Percentiles rank a stretch among this genome's conserved stretches.
phyloP scores from a whole-genome alignment of 1,139 yeast species.

The Geotrichum carabidarum region DNA sequence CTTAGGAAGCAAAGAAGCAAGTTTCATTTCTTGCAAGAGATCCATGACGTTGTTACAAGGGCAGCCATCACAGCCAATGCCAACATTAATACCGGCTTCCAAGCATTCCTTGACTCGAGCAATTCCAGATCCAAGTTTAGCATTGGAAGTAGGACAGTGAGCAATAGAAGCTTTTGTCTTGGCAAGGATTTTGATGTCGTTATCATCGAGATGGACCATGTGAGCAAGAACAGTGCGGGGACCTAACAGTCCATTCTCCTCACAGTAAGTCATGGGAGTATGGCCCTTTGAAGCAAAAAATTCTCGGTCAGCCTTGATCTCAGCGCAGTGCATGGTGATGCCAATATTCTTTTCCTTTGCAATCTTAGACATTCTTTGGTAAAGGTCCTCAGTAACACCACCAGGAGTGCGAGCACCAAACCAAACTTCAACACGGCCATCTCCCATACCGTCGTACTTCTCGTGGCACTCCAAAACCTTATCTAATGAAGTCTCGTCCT shows the following conservation, averaged over 20 bases:
- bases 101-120: constrained; percentile 31
- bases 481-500: constrained; percentile 29
- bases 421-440: constrained; percentile 32
- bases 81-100: constrained; percentile 30
- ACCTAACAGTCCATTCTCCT: constrained; percentile 28
- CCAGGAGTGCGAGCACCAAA: constrained; percentile 28
- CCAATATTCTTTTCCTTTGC: constrained; percentile 29
- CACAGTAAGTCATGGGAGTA: constrained; percentile 29
- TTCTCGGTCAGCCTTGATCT: constrained; percentile 29
- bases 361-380: constrained; percentile 18
- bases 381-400: constrained; percentile 21
- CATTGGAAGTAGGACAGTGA: constrained; percentile 36
- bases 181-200: constrained; percentile 29
- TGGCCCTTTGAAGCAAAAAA: constrained; percentile 28
- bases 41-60: constrained; percentile 32
- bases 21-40: constrained; percentile 31
- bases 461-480: constrained; percentile 27
- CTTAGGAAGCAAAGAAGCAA: constrained; percentile 32
- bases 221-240: constrained; percentile 31
- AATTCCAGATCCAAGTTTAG: constrained; percentile 33
- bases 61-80: constrained; percentile 33
- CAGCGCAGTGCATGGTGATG: constrained; percentile 31
- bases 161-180: constrained; percentile 31
- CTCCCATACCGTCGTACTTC: constrained; percentile 26
- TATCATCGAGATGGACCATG: constrained; percentile 30